Evolutionary conservation across 2,329 filamentous ascomycete species (phyloP).

Genomic region (Pseudogymnoascus sp.): DNA sequence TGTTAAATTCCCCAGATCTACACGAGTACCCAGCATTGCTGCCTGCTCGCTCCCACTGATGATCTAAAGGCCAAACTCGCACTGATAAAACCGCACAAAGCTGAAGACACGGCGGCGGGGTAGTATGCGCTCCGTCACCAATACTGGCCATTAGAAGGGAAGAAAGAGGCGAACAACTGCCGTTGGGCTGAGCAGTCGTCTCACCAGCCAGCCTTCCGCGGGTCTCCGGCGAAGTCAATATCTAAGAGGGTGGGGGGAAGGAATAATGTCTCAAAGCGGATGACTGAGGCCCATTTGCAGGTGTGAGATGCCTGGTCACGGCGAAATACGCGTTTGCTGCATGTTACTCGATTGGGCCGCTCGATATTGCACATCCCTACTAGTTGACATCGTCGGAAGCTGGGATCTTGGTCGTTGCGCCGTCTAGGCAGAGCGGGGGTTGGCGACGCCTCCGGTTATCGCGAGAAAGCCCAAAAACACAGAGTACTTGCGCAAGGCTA

Average conservation of each 20-base stretch:
- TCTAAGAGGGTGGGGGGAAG: conserved; percentile 2
- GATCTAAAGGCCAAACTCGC: neutral
- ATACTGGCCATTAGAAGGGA: neutral
- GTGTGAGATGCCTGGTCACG: conserved; percentile 2
- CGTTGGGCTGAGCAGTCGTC: neutral
- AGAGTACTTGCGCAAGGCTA: neutral
- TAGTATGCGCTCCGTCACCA: neutral
- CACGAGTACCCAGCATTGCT: neutral
- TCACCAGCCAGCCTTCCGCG: conserved; percentile 1
- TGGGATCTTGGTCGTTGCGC: neutral
- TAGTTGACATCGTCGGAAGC: neutral
- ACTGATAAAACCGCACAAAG: neutral
- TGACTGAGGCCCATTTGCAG: conserved; percentile 1
- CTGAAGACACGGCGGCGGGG: neutral
- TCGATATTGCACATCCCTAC: neutral
- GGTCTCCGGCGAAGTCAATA: neutral
- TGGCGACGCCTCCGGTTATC: neutral
- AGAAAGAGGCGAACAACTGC: neutral
- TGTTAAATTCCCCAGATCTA: neutral
- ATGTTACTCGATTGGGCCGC: conserved; percentile 6
- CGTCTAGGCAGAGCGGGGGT: neutral
- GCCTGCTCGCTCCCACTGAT: neutral
- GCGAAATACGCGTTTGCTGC: conserved; percentile 3
- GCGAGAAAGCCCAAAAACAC: neutral
- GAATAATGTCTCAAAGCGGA: conserved; percentile 6